phyloP scores from a whole-genome alignment of 306 rosid genomes.

The Adenanthera pavonina region DNA sequence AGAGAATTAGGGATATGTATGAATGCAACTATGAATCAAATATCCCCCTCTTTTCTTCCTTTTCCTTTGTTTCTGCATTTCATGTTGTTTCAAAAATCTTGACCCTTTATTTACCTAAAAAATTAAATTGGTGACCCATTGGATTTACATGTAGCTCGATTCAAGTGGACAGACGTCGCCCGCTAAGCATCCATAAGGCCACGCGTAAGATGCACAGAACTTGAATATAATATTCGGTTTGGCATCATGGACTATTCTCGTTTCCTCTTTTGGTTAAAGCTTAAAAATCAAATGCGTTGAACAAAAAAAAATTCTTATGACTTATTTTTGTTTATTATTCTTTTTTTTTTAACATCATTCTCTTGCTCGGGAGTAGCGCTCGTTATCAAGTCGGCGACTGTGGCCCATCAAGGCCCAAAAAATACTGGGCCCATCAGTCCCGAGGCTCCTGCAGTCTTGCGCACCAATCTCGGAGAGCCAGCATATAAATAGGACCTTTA shows the following conservation, averaged over 20 bases:
- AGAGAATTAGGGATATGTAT: background rate
- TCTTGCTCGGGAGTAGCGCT: too few relatives aligned
- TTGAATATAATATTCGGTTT: constrained; percentile 1
- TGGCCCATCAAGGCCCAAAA: background rate
- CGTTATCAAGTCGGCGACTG: background rate
- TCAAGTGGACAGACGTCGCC: constrained; percentile 8
- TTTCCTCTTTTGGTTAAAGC: background rate
- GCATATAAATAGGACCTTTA: too few relatives aligned
- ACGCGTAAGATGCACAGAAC: constrained; percentile 21
- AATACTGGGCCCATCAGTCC: too few relatives aligned
- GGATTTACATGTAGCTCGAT: constrained; percentile 18
- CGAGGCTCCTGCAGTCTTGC: too few relatives aligned
- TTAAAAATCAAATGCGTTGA: too few relatives aligned
- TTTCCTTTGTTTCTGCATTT: background rate
- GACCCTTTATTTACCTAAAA: background rate
- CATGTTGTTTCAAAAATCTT: background rate
- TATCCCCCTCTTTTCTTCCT: background rate
- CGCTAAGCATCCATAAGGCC: background rate
- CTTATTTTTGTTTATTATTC: background rate
- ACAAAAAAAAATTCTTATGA: too few relatives aligned
- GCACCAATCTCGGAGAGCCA: too few relatives aligned
- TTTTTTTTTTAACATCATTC: background rate
- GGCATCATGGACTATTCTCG: background rate
- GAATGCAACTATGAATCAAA: background rate
- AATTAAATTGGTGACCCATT: background rate